Base-by-base conservation (phyloP, 441 rosid species). In the Adansonia madagascariensis region DNA sequence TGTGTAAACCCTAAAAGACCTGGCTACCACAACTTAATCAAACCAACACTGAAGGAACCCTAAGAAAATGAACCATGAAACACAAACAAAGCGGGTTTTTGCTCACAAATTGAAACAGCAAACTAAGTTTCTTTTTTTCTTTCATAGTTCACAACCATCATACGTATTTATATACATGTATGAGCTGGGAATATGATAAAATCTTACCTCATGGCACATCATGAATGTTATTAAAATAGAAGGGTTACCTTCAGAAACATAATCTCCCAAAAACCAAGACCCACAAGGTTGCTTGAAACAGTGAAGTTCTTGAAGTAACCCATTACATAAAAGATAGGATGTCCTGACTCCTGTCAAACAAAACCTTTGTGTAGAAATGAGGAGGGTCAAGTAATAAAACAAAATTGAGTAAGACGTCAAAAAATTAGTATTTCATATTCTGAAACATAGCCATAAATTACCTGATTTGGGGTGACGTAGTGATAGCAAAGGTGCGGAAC, bases 391-490 rank as follows among this genome's bases (percentile, higher is more conserved):
- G 6, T 35, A 27, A 61, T 27, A 61, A 12, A 31, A 46, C 56
- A 20, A 67, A 20, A 12, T 46, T 11, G 39, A 46, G 39, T 12
- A 22, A 6, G 14, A 31, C 7, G 14, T 50, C 43, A 7, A 20
- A 69, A 53, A 24, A 15, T 14, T 9, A 70, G 24, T n/a, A 24
- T 31, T n/a, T 49, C 74, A n/a, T 9, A 31, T 31, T 53, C 73
- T 52, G 12, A 31, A 71, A 35, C 22, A 35, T 53, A 35, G 24
- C 8, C 17, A 55, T 31, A 10, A n/a, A 78, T 62, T 79, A 92
- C 98, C 98, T 75, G 97, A 86, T 85, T 90, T 94, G 60, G 98
- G 98, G 86, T 92, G 97, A 43, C 83, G 88, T 68, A 92, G 97
- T 2, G 88, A 82, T 9, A 94, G 67, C 22, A 92, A 75, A 63